Conservation (phyloP, 345 rosid genomes). For the Acer saccharum region DNA sequence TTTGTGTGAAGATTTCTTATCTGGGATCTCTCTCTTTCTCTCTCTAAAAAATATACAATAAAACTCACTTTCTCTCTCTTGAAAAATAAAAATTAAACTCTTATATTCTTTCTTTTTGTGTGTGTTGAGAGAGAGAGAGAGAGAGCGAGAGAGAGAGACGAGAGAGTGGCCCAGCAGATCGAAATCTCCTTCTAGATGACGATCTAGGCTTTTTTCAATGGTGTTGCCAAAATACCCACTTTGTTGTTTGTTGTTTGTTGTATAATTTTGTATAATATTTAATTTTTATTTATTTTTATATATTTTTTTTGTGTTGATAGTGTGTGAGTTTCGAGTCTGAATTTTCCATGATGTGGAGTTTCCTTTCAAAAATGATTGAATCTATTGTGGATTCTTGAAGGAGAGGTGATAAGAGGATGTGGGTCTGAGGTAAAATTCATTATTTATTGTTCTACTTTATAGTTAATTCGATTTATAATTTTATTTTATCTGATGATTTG, state of each 20-base stretch:
- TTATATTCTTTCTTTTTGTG: slow-evolving; percentile 32
- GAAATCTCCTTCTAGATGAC: slow-evolving; percentile 50
- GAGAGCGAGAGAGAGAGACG: slow-evolving; percentile 36
- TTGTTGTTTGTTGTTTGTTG: slow-evolving; percentile 36
- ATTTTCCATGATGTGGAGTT: slow-evolving; percentile 41
- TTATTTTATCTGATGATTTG: slow-evolving; percentile 19
- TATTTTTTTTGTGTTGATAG: slow-evolving; percentile 22
- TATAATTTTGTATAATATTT: slow-evolving; percentile 9
- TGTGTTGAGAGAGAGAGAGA: slow-evolving; percentile 25
- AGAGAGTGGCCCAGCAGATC: slow-evolving; percentile 86
- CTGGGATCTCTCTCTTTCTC: slow-evolving; percentile 68
- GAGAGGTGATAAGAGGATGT: slow-evolving; percentile 62
- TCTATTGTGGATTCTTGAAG: slow-evolving; percentile 46
- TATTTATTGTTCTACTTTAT: slow-evolving; percentile 16
- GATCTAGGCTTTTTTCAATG: slow-evolving; percentile 66
- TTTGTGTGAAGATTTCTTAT: slow-evolving; percentile 77
- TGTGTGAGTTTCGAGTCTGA: slow-evolving; percentile 31
- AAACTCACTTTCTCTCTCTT: slow-evolving; percentile 38
- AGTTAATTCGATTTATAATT: slow-evolving; percentile 27
- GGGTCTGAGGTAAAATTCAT: slow-evolving; percentile 73
- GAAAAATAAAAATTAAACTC: slow-evolving; percentile 7
- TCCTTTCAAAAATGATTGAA: slow-evolving; percentile 40
- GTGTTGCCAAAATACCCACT: slow-evolving; percentile 46
- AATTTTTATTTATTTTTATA: slow-evolving; percentile 5
- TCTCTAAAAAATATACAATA: slow-evolving; percentile 35